Evolutionary conservation across 148 eudicot species (phyloP).

Genomic region (Camellia japonica): DNA sequence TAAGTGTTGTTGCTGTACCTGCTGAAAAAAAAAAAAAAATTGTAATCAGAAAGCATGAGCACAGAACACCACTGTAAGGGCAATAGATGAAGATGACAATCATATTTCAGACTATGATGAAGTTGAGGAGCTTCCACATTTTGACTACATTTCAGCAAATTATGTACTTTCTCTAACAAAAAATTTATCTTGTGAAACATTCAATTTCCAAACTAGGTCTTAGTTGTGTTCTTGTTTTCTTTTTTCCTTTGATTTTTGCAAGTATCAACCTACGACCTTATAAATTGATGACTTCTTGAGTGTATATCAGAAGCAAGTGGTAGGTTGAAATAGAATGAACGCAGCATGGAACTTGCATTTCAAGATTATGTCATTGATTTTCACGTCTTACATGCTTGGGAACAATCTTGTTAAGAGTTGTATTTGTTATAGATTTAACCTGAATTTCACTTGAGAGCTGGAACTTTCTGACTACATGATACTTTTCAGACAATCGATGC

Average conservation of each 20-base stretch:
- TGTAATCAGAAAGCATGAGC: no score
- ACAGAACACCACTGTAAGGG: no score
- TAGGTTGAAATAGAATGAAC: neutral
- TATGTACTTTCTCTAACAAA: neutral
- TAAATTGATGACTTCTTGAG: neutral
- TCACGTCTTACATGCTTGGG: neutral
- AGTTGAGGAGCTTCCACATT: neutral
- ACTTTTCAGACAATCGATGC: conserved; percentile 39
- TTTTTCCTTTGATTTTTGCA: neutral
- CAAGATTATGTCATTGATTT: conserved; percentile 1
- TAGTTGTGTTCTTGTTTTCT: neutral
- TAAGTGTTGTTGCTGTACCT: no score
- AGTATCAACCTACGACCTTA: neutral
- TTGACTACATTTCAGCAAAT: neutral
- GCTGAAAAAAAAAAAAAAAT: no score
- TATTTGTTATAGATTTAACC: neutral
- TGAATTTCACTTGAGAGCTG: neutral
- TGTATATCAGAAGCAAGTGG: neutral
- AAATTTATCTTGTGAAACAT: neutral
- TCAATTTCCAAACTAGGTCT: neutral
- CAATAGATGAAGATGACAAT: no score
- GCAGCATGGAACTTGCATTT: neutral
- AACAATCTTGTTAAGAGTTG: neutral
- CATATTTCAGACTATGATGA: no score
- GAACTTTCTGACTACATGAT: conserved; percentile 14